Base-by-base conservation (phyloP, 2,329 filamentous ascomycete genomes). In the Fusarium incarnatum region DNA sequence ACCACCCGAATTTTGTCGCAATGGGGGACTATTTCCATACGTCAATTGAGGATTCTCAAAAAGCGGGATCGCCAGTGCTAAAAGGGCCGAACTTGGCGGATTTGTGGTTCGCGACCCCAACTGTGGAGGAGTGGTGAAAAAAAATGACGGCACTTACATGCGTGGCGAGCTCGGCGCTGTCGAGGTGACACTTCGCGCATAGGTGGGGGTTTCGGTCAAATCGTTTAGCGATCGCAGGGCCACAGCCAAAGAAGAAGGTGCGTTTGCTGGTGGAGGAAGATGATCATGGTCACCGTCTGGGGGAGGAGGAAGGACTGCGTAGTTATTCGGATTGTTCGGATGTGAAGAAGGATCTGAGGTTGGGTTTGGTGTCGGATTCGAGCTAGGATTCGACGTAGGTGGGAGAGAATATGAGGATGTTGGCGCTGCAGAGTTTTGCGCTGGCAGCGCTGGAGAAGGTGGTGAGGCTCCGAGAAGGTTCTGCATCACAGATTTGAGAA, bases 1-100 rank as follows among this genome's bases (percentile, higher is more conserved):
- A 53, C 85, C 86, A 62, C 91, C 91, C 13, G 93, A 96, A 75
- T 91, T 92, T 76, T 92, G 91, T 76, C 92, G 84, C 65, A 90
- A 80, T 2, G 91, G 89, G 52, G 87, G 88, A 74, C 92, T 93
- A 74, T 77, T 65, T 65, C 32, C 32, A 64, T 53, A 64, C 66
- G 71, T 77, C 58, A 75, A 62, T 62, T 53, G 56, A 49, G 67
- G 50, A 54, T 52, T 54, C 37, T 56, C 22, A 40, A 63, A 63
- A 69, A 59, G 56, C 55, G 65, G 64, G 59, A 69, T 69, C 47
- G 57, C 46, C 71, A 64, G 61, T 55, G 30, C 59, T 56, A 72
- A 65, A 68, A 71, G 64, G 65, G 66, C 69, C 72, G 69, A 75
- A 65, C 53, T 40, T 54, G 56, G 67, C 62, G 70, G 56, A 48